phyloP scores from a whole-genome alignment of 768 basidiomycete genomes.

The Russula foetens region DNA sequence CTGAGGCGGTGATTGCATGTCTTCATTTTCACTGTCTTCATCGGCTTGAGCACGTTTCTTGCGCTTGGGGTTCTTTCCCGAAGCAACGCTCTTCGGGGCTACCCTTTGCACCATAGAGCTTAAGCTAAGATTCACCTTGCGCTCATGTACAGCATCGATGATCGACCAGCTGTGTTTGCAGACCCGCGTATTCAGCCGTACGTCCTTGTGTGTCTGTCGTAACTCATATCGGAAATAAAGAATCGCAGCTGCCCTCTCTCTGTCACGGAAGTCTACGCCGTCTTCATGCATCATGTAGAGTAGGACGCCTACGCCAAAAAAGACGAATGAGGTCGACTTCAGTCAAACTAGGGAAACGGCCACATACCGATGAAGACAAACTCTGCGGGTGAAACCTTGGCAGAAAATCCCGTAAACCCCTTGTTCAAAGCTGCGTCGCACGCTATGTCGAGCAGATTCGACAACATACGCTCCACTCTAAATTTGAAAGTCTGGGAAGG shows the following conservation, averaged over 20 bases:
- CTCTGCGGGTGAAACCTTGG: constrained; percentile 62
- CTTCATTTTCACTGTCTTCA: constrained; percentile 23
- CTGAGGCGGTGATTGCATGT: neutral
- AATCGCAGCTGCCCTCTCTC: constrained; percentile 48
- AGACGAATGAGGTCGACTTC: neutral
- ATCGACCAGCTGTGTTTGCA: constrained; percentile 51
- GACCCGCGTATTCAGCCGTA: constrained; percentile 54
- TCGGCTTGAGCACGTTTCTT: constrained; percentile 28
- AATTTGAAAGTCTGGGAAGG: constrained; percentile 44
- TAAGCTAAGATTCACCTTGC: constrained; percentile 19
- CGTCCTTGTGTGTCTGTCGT: constrained; percentile 49
- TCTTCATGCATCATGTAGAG: constrained; percentile 45
- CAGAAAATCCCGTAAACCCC: constrained; percentile 33
- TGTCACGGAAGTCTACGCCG: constrained; percentile 25
- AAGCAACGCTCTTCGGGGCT: neutral
- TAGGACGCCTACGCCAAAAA: constrained; percentile 50
- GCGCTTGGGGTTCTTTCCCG: constrained; percentile 23
- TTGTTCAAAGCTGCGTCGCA: constrained; percentile 29
- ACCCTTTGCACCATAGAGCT: constrained; percentile 1
- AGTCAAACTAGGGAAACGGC: neutral
- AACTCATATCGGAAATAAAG: constrained; percentile 48
- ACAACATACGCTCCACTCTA: constrained; percentile 45
- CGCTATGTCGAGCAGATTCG: constrained; percentile 49
- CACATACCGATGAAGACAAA: constrained; percentile 72
- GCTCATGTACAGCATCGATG: constrained; percentile 34